phyloP scores from a whole-genome alignment of 164 flowering plant genomes.

The Hamamelis virginiana region DNA sequence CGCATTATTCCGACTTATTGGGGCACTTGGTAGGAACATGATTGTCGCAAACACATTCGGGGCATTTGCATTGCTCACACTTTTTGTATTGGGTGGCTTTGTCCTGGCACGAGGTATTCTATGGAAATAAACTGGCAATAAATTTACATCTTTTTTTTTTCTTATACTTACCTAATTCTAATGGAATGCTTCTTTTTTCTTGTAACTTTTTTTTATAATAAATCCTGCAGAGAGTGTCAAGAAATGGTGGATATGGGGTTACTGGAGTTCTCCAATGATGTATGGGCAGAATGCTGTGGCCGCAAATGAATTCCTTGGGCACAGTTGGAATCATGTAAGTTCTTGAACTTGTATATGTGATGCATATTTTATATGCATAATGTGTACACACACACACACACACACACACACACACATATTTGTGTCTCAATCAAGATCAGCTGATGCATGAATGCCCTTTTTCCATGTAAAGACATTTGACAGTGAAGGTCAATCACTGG shows the following conservation, averaged over 20 bases:
- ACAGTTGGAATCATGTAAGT: conserved; percentile 39
- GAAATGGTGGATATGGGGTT: conserved; percentile 58
- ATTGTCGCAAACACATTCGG: conserved; percentile 51
- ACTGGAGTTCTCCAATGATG: conserved; percentile 48
- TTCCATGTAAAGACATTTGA: conserved; percentile 1
- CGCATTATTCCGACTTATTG: conserved; percentile 41
- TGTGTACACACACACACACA: no score
- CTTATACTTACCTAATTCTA: neutral
- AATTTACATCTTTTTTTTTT: neutral
- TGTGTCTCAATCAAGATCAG: neutral
- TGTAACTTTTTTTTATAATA: neutral
- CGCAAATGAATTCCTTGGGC: conserved; percentile 43
- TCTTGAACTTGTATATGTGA: neutral
- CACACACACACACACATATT: no score
- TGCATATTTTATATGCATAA: no score
- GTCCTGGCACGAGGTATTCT: conserved; percentile 41
- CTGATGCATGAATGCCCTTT: neutral
- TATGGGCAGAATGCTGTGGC: conserved; percentile 41
- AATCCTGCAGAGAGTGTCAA: conserved; percentile 34
- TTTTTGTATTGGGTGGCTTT: conserved; percentile 47
- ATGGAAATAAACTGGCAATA: neutral
- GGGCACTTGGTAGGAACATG: conserved; percentile 45
- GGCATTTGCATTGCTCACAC: conserved; percentile 31
- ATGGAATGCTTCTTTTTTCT: neutral
- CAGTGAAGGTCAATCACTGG: conserved; percentile 13